Conservation (phyloP, 73 alveolate species). For the Paraurostyla sp. region DNA sequence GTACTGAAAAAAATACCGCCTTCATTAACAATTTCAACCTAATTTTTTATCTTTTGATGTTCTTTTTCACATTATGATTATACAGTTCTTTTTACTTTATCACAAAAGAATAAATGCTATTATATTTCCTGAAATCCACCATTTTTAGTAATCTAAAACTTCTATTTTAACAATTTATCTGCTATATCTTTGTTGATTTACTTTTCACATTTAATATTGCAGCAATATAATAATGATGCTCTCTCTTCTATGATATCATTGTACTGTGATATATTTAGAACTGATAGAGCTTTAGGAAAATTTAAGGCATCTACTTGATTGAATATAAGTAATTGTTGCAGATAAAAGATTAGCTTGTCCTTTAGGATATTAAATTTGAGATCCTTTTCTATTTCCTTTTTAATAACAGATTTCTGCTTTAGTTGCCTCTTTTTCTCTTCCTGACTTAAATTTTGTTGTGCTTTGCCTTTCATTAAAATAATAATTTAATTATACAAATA, state of each 20-base stretch:
- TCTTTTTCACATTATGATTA: background rate
- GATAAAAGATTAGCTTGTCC: background rate
- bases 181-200: background rate
- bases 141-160: background rate
- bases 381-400: background rate
- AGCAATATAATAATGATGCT: background rate
- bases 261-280: background rate
- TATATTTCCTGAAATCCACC: background rate
- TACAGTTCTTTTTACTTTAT: background rate
- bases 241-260: conserved; percentile 31
- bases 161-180: background rate
- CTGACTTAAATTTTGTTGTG: background rate
- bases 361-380: background rate
- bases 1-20: conserved; percentile 8
- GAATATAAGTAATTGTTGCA: conserved; percentile 14
- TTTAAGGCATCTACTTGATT: background rate
- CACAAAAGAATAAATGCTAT: background rate
- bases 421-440: background rate
- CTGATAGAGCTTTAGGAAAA: background rate
- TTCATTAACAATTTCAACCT: background rate
- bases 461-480: background rate
- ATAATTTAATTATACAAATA: background rate
- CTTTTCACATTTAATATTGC: background rate
- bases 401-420: background rate
- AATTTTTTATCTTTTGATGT: background rate